Evolutionary conservation across 768 basidiomycete genomes (phyloP).

Genomic region (Suillus tomentosus): DNA sequence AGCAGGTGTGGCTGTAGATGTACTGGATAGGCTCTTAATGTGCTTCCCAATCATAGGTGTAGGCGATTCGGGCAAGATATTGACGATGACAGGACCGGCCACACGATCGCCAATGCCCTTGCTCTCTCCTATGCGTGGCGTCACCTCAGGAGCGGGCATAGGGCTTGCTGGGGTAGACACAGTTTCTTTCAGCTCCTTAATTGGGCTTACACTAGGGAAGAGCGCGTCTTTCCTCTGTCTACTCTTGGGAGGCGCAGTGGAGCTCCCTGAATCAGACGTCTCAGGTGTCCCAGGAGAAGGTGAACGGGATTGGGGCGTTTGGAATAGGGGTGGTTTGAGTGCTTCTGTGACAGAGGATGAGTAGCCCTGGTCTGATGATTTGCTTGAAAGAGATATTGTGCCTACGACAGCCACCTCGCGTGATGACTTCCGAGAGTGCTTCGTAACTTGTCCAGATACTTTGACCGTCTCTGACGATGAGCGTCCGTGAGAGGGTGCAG

Average conservation of each 20-base stretch:
- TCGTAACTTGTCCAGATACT: slow-evolving; percentile 29
- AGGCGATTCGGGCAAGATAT: slow-evolving; percentile 40
- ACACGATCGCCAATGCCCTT: slow-evolving; percentile 63
- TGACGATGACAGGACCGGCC: slow-evolving; percentile 62
- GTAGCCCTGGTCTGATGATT: slow-evolving; percentile 30
- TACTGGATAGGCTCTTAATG: slow-evolving; percentile 25
- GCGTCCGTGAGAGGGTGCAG: slow-evolving; percentile 39
- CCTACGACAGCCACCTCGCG: slow-evolving; percentile 57
- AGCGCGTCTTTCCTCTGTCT: slow-evolving; percentile 38
- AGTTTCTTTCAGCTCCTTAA: slow-evolving; percentile 28
- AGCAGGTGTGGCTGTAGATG: slow-evolving; percentile 28
- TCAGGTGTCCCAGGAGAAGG: slow-evolving; percentile 34
- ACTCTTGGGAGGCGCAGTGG: slow-evolving; percentile 19
- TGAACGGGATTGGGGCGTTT: slow-evolving; percentile 38
- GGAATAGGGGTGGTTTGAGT: slow-evolving; percentile 40
- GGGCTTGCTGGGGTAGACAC: slow-evolving; percentile 9
- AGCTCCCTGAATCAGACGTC: slow-evolving; percentile 35
- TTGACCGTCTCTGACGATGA: slow-evolving; percentile 50
- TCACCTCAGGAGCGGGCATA: slow-evolving; percentile 39
- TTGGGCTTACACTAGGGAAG: slow-evolving; percentile 32
- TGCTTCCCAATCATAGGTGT: slow-evolving; percentile 15
- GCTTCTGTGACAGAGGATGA: slow-evolving; percentile 29
- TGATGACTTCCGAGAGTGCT: slow-evolving; percentile 48
- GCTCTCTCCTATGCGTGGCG: slow-evolving; percentile 62
- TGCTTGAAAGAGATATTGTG: slow-evolving; percentile 35